These are phyloP conservation scores for Leishmania major DNA, from an alignment of 208 protist species.

Conservation along the genomic window DNA sequence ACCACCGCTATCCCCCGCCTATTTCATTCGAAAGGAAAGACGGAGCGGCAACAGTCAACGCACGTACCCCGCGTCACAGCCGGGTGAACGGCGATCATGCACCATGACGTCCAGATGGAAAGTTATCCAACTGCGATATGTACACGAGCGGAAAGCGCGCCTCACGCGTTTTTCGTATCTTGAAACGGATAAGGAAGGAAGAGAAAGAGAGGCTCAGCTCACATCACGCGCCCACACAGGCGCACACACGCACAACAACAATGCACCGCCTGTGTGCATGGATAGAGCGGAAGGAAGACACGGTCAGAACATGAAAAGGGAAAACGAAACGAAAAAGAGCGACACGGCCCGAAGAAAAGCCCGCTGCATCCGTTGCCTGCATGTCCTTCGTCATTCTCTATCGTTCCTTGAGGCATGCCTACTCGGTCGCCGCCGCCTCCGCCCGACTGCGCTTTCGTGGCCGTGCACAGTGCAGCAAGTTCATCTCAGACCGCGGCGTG, in stretches of 20 bases:
- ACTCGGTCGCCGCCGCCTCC: conserved; percentile 3
- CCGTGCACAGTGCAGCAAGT: conserved; percentile 21
- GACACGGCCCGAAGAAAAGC: not conserved
- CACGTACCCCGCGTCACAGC: not conserved
- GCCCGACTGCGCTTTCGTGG: conserved; percentile 26
- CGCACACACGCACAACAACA: not conserved
- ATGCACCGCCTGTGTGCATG: not conserved
- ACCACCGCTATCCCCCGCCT: not conserved
- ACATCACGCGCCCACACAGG: not conserved
- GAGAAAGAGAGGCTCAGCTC: not conserved
- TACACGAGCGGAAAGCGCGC: not conserved
- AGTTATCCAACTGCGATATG: not conserved
- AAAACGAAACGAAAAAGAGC: not conserved
- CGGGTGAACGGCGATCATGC: not conserved
- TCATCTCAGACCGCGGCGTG: conserved; percentile 29
- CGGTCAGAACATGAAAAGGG: not conserved
- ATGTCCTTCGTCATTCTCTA: not conserved
- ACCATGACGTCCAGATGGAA: not conserved
- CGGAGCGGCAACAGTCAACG: not conserved
- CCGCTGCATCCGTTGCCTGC: not conserved
- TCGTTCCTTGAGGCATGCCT: not conserved
- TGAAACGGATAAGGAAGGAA: not conserved
- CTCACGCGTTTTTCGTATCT: not conserved
- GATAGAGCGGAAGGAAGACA: not conserved
- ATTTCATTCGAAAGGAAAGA: not conserved